Percentiles rank a stretch among this genome's conserved stretches.
These are phyloP conservation scores for Erythrophleum ivorense DNA, from an alignment of 331 rosid genomes.

Conservation along the genomic window DNA sequence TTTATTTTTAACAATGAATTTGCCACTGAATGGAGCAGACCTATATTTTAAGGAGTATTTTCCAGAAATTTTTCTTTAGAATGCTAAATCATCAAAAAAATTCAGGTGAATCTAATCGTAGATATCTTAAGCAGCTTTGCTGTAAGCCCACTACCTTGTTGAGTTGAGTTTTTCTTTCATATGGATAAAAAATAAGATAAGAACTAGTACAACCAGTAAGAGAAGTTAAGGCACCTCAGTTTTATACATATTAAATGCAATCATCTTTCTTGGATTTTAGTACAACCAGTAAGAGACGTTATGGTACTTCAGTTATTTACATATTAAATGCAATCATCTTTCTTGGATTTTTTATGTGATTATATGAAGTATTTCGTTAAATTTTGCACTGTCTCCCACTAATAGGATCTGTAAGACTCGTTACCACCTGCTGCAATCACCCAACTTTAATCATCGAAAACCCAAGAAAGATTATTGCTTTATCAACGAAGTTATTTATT, in stretches of 20 bases:
- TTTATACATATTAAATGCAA: not conserved
- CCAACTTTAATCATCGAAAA: not conserved
- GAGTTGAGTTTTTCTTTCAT: not conserved
- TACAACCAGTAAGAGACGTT: not conserved
- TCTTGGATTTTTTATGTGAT: not conserved
- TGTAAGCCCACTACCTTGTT: not conserved
- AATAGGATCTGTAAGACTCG: not conserved
- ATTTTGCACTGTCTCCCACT: not conserved
- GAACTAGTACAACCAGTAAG: not conserved
- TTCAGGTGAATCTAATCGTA: no score
- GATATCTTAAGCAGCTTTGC: not conserved
- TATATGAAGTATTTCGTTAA: not conserved
- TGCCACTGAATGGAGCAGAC: not conserved
- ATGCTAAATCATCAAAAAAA: no score
- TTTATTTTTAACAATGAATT: not conserved
- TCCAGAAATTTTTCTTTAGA: not conserved
- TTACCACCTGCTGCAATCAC: not conserved
- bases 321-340: not conserved
- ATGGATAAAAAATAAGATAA: slow-evolving; percentile 12
- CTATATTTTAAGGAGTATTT: not conserved
- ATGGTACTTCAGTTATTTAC: not conserved
- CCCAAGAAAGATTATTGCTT: not conserved
- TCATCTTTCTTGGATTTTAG: not conserved
- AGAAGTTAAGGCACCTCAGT: not conserved
- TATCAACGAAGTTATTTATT: not conserved